Percentiles rank a stretch among this genome's conserved stretches.
Evolutionary conservation across 2,329 filamentous ascomycete species (phyloP).

Genomic region (Tolypocladium ophioglossoides): DNA sequence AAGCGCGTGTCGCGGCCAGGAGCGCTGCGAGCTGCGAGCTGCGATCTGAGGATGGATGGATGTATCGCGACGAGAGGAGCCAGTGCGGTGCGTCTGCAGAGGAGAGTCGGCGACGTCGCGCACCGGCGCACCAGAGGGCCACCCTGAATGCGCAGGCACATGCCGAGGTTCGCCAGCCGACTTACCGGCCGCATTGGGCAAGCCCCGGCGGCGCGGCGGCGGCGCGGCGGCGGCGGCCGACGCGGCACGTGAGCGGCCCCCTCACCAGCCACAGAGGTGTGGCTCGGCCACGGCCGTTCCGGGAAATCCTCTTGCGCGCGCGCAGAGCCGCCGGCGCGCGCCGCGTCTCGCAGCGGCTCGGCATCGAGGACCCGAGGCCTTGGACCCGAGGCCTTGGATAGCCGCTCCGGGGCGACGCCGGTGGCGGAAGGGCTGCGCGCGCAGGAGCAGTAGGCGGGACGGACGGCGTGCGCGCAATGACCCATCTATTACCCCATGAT

Average conservation of each 20-base stretch:
- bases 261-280: too few species aligned
- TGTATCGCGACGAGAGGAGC: too few species aligned
- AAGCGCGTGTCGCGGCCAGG: not conserved
- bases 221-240: too few species aligned
- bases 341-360: not conserved
- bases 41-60: too few species aligned
- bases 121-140: not conserved
- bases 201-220: too few species aligned
- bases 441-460: too few species aligned
- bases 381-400: conserved; percentile 6
- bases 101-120: not conserved
- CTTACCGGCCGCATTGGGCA: too few species aligned
- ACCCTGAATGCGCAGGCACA: not conserved
- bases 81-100: not conserved
- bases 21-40: too few species aligned
- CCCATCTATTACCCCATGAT: conserved; percentile 2
- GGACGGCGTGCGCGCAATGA: not conserved
- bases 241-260: too few species aligned
- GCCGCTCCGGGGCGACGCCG: not conserved
- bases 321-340: too few species aligned
- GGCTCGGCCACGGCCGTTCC: conserved; percentile 11
- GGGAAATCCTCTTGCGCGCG: conserved; percentile 28
- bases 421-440: not conserved
- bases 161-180: conserved; percentile 3
- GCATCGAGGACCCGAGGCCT: conserved; percentile 2